A percentile compares a stretch with the other conserved stretches of the same genome.
These are phyloP conservation scores for Mycothermus thermophilus DNA, from an alignment of 495 filamentous ascomycete genomes.

Conservation along the genomic window DNA sequence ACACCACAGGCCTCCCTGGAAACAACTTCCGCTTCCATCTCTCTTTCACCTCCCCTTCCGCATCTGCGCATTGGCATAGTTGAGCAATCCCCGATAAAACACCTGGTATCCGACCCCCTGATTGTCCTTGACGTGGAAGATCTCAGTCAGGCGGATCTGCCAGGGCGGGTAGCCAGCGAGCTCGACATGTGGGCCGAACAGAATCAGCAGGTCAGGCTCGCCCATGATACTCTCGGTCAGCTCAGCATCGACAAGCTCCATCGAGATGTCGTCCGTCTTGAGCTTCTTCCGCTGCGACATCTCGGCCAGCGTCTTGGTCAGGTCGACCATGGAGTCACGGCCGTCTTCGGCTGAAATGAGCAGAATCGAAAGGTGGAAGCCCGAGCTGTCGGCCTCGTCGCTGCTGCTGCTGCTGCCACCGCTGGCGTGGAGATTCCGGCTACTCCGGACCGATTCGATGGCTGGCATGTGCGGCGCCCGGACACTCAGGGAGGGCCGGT, in stretches of 20 bases:
- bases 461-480: constrained; percentile 60
- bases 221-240: constrained; percentile 52
- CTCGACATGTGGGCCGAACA: constrained; percentile 69
- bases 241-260: constrained; percentile 82
- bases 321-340: constrained; percentile 81
- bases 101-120: constrained; percentile 81
- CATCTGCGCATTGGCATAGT: constrained; percentile 78
- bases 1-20: too few species aligned
- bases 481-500: constrained; percentile 51
- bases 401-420: constrained; percentile 3
- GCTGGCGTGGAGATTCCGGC: too few species aligned
- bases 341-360: constrained; percentile 81
- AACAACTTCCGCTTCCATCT: neutral
- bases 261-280: constrained; percentile 59
- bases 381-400: constrained; percentile 9
- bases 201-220: constrained; percentile 79
- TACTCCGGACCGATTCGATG: too few species aligned
- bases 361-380: constrained; percentile 54
- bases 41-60: constrained; percentile 58
- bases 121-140: constrained; percentile 63
- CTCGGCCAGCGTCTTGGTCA: constrained; percentile 85
- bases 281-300: constrained; percentile 89
- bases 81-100: constrained; percentile 70
- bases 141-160: constrained; percentile 90
- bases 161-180: constrained; percentile 91